These are phyloP conservation scores for Chalciporus chontae DNA, from an alignment of 768 basidiomycete species.

Conservation along the genomic window DNA sequence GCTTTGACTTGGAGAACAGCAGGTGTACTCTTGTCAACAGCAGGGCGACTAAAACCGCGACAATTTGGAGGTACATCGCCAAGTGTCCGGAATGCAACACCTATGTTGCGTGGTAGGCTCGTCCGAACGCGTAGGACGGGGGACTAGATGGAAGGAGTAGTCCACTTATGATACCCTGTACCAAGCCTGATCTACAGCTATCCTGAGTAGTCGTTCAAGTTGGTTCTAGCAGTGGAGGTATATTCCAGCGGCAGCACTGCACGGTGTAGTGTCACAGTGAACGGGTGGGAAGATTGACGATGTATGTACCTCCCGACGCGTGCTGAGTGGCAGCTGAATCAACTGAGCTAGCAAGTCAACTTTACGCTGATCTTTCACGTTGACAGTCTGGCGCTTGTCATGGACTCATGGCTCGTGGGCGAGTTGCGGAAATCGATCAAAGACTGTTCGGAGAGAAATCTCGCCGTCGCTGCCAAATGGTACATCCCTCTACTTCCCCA, in stretches of 20 bases:
- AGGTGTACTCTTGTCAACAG: slow-evolving; percentile 18
- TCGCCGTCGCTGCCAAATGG: slow-evolving; percentile 76
- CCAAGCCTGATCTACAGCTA: no score
- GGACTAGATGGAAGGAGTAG: no score
- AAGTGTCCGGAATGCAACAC: not conserved
- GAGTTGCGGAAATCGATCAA: slow-evolving; percentile 60
- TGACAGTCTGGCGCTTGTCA: slow-evolving; percentile 6
- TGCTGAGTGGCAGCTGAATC: no score
- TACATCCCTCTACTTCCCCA: slow-evolving; percentile 31
- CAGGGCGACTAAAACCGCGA: slow-evolving; percentile 7
- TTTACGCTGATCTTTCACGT: not conserved
- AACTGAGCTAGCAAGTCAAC: no score
- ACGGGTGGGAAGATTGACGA: not conserved
- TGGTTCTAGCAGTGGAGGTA: no score
- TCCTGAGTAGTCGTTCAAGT: no score
- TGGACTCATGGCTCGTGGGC: slow-evolving; percentile 50
- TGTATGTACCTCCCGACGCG: not conserved
- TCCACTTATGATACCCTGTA: no score
- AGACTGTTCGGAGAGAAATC: slow-evolving; percentile 72
- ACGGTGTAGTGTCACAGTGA: no score
- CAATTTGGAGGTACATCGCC: slow-evolving; percentile 15
- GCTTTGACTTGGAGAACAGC: slow-evolving; percentile 16
- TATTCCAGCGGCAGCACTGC: no score
- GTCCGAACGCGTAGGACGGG: no score
- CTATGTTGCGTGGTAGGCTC: no score